Evolutionary conservation across 2,329 filamentous ascomycete genomes (phyloP).

Genomic region (Calonectria montana): DNA sequence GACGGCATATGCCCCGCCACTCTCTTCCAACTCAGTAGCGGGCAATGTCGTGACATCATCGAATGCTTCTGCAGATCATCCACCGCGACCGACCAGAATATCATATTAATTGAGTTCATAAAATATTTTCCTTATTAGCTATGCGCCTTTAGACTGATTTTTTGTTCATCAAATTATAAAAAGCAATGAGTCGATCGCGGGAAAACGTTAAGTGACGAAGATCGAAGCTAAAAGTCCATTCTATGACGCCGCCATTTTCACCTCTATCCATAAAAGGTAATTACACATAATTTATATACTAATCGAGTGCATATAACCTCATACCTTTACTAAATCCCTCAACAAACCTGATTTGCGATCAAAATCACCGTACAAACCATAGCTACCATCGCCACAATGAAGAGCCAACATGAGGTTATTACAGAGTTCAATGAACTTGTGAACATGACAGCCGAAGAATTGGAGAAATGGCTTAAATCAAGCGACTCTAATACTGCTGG

Average conservation of each 20-base stretch:
- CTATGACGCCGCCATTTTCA: background rate
- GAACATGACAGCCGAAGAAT: slow-evolving; percentile 72
- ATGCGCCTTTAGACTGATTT: background rate
- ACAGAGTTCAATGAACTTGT: slow-evolving; percentile 74
- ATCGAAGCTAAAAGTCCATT: background rate
- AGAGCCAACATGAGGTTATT: slow-evolving; percentile 45
- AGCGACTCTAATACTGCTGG: slow-evolving; percentile 69
- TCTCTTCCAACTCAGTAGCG: background rate
- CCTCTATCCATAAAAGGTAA: background rate
- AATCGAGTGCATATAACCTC: too few species aligned
- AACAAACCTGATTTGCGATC: background rate
- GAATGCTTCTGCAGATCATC: background rate
- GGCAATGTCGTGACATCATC: background rate
- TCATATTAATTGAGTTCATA: background rate
- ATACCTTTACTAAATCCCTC: background rate
- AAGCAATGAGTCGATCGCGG: background rate
- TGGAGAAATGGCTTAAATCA: slow-evolving; percentile 70
- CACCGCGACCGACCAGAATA: too few species aligned
- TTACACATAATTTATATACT: background rate
- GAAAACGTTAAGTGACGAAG: too few species aligned
- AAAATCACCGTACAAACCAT: background rate
- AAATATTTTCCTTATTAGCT: background rate
- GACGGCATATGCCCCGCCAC: too few species aligned
- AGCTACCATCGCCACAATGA: slow-evolving; percentile 30
- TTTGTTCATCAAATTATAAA: too few species aligned